Percentiles rank a stretch among this genome's conserved stretches.
These are phyloP conservation scores for Debaryomyces coudertii DNA, from an alignment of 1,139 yeast genomes.

Conservation along the genomic window DNA sequence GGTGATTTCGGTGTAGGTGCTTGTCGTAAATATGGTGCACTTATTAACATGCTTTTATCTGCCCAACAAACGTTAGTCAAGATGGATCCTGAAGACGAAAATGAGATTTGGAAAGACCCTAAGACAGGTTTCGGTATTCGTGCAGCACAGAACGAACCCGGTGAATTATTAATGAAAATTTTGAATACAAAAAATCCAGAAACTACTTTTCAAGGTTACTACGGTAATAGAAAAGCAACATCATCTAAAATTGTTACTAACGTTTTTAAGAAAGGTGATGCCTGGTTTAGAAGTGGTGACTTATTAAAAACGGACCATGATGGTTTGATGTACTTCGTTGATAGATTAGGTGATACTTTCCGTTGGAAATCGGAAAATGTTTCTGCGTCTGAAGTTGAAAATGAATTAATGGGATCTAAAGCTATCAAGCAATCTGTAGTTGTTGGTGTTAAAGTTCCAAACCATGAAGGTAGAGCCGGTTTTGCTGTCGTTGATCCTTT, in stretches of 20 bases:
- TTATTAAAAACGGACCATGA: conserved; percentile 69
- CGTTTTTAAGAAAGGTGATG: conserved; percentile 86
- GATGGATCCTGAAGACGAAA: conserved; percentile 83
- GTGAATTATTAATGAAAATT: conserved; percentile 82
- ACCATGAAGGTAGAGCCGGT: conserved; percentile 95
- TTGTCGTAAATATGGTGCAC: conserved; percentile 77
- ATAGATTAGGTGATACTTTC: conserved; percentile 93
- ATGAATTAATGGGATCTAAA: conserved; percentile 59
- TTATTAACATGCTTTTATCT: conserved; percentile 58
- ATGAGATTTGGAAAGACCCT: conserved; percentile 70
- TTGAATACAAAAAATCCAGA: conserved; percentile 64
- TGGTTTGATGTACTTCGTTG: conserved; percentile 81
- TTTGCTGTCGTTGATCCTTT: conserved; percentile 72
- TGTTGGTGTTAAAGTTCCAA: conserved; percentile 85
- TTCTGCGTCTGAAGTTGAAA: conserved; percentile 91
- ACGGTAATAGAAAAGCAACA: conserved; percentile 80
- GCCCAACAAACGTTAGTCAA: conserved; percentile 64
- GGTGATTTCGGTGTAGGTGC: conserved; percentile 90
- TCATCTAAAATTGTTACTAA: conserved; percentile 70
- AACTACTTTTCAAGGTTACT: conserved; percentile 86
- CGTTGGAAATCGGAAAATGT: conserved; percentile 98
- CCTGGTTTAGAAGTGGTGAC: conserved; percentile 91
- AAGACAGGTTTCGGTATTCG: conserved; percentile 58
- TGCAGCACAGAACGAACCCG: conserved; percentile 64
- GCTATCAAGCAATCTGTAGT: conserved; percentile 73